Base-by-base conservation (phyloP, 1,139 yeast genomes). In the Saccharomycopsis hybrid region DNA sequence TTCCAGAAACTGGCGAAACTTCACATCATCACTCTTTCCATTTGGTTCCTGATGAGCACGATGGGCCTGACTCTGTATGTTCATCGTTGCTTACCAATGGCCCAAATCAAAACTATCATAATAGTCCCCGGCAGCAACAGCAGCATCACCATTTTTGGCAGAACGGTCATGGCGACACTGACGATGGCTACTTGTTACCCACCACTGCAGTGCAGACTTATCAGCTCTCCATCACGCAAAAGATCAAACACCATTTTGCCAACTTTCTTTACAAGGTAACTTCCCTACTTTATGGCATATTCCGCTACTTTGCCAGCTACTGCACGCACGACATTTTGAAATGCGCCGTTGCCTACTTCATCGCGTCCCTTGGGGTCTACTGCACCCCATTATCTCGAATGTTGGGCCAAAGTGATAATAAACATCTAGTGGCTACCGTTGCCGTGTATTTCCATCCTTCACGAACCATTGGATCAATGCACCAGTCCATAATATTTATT, bases 361-460 rank as follows among this genome's bases (percentile, higher is more conserved):
- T 85, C 1, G 94, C 89, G 1, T 82, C 94, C 0, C 61, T 85
- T 50, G 86, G 83, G 2, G 95, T 86, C n/a, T 85, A 83, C 63
- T 76, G 79, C 58, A 70, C 78, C 0, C 68, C 76, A 2, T 71
- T 86, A 43, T 76, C 85, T 31, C 58, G 62, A 25, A 55, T 78
- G 1, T 63, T 85, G 48, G 95, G 95, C 0, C 63, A 69, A 40
- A 75, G 87, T 18, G 92, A 85, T 64, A 80, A 85, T 29, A 87
- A 86, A 62, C 96, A 87, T 65, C 76, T 85, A 59, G 80, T 84
- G 5, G 88, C 95, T 28, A 87, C 95, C 0, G 84, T 83, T 18
- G 85, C 87, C 1, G 94, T 86, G 2, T 87, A 87, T 63, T 86
- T 87, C 68, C 94, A 86, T 60, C 92, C 95, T 0, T 77, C 90